Conservation (phyloP, 768 basidiomycete species). For the Exidia glandulosa region DNA sequence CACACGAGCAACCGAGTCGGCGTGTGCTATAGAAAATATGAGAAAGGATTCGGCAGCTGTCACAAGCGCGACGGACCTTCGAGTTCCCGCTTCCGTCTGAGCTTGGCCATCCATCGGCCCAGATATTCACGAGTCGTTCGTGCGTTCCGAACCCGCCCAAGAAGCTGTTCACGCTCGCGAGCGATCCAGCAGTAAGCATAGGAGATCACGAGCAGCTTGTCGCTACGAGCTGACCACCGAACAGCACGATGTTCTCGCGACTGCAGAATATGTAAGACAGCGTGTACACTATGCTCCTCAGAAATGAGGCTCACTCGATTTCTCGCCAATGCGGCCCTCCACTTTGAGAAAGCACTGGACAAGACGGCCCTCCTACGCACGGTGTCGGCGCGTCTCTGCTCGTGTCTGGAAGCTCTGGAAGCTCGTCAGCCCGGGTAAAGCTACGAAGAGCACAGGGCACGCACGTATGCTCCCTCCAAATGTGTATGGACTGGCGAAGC, state of each 20-base stretch:
- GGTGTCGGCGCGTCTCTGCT: background rate
- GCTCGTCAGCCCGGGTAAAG: background rate
- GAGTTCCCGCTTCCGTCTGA: constrained; percentile 27
- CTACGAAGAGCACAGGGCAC: constrained; percentile 13
- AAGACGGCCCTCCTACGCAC: background rate
- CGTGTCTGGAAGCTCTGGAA: background rate
- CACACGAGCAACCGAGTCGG: background rate
- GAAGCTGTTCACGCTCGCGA: constrained; percentile 46
- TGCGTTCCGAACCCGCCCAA: constrained; percentile 39
- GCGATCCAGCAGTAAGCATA: constrained; percentile 58
- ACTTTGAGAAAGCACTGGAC: background rate
- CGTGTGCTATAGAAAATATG: constrained; percentile 15
- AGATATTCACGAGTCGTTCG: constrained; percentile 37
- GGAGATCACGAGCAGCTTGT: constrained; percentile 46
- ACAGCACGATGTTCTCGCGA: background rate
- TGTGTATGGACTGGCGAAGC: constrained; percentile 33
- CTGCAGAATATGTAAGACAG: background rate
- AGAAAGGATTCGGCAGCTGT: constrained; percentile 32
- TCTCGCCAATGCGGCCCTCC: background rate
- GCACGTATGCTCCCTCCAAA: constrained; percentile 51
- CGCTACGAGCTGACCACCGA: constrained; percentile 30
- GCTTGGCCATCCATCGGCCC: constrained; percentile 38
- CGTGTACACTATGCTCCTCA: background rate
- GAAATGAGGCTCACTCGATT: background rate
- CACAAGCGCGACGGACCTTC: constrained; percentile 46